These are phyloP conservation scores for Ulota crispa DNA, from an alignment of 225 moss, liverwort and hornwort species.

Conservation along the genomic window DNA sequence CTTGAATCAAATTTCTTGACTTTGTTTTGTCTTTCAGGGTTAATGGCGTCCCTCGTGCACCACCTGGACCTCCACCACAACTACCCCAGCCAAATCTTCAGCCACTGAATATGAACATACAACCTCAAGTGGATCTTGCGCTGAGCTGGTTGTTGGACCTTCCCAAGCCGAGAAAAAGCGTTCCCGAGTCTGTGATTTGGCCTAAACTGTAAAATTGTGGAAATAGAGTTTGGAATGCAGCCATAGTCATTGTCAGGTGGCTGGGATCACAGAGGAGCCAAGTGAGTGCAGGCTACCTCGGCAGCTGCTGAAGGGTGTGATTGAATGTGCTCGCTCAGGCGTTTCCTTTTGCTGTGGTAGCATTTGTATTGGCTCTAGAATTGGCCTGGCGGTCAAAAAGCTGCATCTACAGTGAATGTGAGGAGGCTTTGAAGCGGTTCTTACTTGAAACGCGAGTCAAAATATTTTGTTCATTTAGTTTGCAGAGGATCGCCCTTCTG, in stretches of 20 bases:
- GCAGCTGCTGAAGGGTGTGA: not conserved
- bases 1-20: not conserved
- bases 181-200: slow-evolving; percentile 28
- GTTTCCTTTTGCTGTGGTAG: not conserved
- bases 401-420: not conserved
- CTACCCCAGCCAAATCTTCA: not conserved
- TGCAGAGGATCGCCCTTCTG: not conserved
- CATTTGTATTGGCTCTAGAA: not conserved
- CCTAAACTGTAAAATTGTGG: not conserved
- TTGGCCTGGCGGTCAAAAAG: not conserved
- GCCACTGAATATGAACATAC: not conserved
- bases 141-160: slow-evolving; percentile 12
- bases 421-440: not conserved
- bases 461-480: not conserved
- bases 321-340: not conserved
- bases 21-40: slow-evolving; percentile 11
- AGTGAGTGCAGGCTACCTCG: not conserved
- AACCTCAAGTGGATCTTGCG: slow-evolving; percentile 11
- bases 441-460: not conserved
- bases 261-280: not conserved
- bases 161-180: slow-evolving; percentile 9
- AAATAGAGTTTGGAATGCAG: not conserved
- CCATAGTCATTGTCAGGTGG: not conserved
- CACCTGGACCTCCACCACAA: not conserved
- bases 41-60: not conserved